These are phyloP conservation scores for Neurospora sp. DNA, from an alignment of 2,329 filamentous ascomycete genomes.

Conservation along the genomic window DNA sequence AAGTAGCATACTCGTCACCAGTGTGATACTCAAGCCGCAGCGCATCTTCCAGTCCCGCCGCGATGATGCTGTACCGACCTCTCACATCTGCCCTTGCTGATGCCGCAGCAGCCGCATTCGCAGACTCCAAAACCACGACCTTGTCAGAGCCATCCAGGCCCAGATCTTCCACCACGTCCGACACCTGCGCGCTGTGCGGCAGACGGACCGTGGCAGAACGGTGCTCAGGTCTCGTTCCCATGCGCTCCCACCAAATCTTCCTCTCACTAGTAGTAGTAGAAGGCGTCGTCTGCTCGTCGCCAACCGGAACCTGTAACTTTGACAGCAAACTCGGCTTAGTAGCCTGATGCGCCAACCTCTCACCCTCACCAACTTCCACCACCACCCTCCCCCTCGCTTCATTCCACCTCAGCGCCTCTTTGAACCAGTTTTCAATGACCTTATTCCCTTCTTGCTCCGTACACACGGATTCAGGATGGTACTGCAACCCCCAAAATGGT, in stretches of 20 bases:
- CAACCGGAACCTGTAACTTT: not conserved
- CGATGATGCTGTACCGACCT: slow-evolving; percentile 66
- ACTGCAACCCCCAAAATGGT: slow-evolving; percentile 82
- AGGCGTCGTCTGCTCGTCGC: slow-evolving; percentile 1
- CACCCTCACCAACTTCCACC: slow-evolving; percentile 5
- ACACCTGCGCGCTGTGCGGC: slow-evolving; percentile 35
- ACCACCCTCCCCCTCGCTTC: slow-evolving; percentile 16
- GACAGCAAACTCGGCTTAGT: slow-evolving; percentile 26
- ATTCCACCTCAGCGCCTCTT: slow-evolving; percentile 52
- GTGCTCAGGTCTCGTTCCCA: slow-evolving; percentile 23
- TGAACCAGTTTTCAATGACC: slow-evolving; percentile 69
- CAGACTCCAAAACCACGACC: slow-evolving; percentile 51
- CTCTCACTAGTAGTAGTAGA: not conserved
- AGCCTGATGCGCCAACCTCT: slow-evolving; percentile 22
- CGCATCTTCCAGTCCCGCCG: slow-evolving; percentile 48
- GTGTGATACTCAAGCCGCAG: slow-evolving; percentile 47
- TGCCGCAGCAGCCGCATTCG: slow-evolving; percentile 38
- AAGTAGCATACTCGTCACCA: slow-evolving; percentile 31
- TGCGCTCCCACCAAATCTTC: slow-evolving; percentile 13
- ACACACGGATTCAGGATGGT: slow-evolving; percentile 83
- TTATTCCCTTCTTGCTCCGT: slow-evolving; percentile 57
- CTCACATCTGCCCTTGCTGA: slow-evolving; percentile 33
- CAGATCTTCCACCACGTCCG: slow-evolving; percentile 45
- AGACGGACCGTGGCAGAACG: slow-evolving; percentile 32
- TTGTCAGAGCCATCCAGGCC: slow-evolving; percentile 30